Evolutionary conservation across 352 stramenopile genomes (phyloP).

Genomic region (Blastocystis sp.): DNA sequence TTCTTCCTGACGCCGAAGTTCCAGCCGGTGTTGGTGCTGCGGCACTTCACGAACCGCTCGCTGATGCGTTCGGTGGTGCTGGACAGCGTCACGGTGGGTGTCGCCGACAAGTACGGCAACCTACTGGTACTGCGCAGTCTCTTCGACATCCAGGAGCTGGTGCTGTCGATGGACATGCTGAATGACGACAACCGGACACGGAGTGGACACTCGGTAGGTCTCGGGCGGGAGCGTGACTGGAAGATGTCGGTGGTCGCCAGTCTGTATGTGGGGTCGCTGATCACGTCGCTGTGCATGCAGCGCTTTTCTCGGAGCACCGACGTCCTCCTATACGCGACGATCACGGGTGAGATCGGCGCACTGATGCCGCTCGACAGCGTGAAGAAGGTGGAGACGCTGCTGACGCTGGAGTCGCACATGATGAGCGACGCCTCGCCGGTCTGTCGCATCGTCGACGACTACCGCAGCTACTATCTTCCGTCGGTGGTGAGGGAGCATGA

Average conservation of each 20-base stretch:
- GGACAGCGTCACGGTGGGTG: constrained; percentile 11
- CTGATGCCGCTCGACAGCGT: background rate
- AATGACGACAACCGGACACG: background rate
- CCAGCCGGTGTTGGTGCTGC: background rate
- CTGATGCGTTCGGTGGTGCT: constrained; percentile 12
- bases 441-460: constrained; percentile 13
- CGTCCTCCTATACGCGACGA: constrained; percentile 41
- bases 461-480: constrained; percentile 5
- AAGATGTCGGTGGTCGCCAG: constrained; percentile 21
- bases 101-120: constrained; percentile 57
- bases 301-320: background rate
- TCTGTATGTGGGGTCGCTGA: constrained; percentile 5
- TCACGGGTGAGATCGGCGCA: constrained; percentile 10
- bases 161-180: background rate
- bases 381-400: constrained; percentile 7
- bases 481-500: background rate
- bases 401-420: constrained; percentile 21
- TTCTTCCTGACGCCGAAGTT: background rate
- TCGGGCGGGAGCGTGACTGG: background rate
- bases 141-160: background rate
- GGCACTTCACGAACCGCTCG: constrained; percentile 21
- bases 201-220: background rate
- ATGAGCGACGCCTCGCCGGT: constrained; percentile 7
- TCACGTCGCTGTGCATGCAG: constrained; percentile 38
- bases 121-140: constrained; percentile 26